Evolutionary conservation across 441 rosid genomes (phyloP).

Genomic region (Aquilaria agallochum): DNA sequence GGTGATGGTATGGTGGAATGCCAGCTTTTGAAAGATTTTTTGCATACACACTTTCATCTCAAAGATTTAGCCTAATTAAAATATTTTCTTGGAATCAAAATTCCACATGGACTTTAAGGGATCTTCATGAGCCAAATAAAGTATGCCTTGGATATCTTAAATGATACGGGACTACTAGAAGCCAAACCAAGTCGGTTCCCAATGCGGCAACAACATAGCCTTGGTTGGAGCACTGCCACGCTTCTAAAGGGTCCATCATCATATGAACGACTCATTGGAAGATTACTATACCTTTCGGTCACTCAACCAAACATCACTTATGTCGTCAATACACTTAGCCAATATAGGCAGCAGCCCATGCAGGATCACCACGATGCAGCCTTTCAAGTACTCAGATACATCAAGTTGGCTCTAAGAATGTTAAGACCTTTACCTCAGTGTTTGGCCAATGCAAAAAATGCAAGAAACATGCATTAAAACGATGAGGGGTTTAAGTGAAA

Average conservation of each 20-base stretch:
- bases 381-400: neutral
- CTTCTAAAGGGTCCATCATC: neutral
- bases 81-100: no score
- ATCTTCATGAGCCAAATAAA: no score
- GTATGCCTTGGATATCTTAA: neutral
- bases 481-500: no score
- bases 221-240: neutral
- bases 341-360: neutral
- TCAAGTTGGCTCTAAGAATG: neutral
- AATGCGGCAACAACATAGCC: neutral
- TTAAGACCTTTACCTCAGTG: no score
- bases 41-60: neutral
- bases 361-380: neutral
- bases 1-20: neutral
- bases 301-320: neutral
- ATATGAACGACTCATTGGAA: neutral
- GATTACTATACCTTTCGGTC: neutral
- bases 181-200: neutral
- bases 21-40: no score
- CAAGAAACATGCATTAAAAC: no score
- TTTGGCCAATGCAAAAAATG: no score
- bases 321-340: neutral
- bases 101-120: no score
- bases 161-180: neutral
- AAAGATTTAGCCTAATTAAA: neutral